phyloP scores from a whole-genome alignment of 78 protist genomes.

The Mantamonas sphyraenae region DNA sequence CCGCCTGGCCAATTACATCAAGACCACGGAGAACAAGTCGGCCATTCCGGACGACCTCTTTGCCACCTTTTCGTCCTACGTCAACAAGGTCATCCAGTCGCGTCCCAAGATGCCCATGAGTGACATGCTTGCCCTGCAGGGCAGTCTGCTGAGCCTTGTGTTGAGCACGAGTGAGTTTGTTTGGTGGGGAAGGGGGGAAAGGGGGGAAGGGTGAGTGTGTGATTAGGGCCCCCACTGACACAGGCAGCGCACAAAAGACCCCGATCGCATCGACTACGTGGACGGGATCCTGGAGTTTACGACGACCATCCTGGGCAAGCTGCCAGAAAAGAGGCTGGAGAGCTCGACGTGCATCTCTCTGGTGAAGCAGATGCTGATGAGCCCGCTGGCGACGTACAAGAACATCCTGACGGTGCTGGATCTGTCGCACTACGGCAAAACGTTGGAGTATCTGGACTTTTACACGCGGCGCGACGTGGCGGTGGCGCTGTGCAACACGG shows the following conservation, averaged over 20 bases:
- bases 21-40: conserved; percentile 8
- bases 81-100: too few relatives aligned
- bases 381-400: conserved; percentile 52
- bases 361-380: conserved; percentile 30
- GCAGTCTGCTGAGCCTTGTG: conserved; percentile 63
- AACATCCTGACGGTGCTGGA: conserved; percentile 41
- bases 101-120: conserved; percentile 48
- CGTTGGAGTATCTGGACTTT: conserved; percentile 29
- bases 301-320: neutral
- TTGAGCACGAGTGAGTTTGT: conserved; percentile 25
- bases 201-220: neutral
- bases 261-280: too few relatives aligned
- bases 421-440: conserved; percentile 44
- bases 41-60: conserved; percentile 51
- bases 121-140: conserved; percentile 52
- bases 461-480: conserved; percentile 44
- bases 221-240: neutral
- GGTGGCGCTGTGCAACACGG: conserved; percentile 9
- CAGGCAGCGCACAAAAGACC: neutral
- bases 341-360: conserved; percentile 36
- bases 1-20: conserved; percentile 74
- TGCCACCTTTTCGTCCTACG: conserved; percentile 47
- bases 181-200: neutral
- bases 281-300: neutral
- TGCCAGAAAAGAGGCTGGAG: conserved; percentile 9